phyloP scores from a whole-genome alignment of 2,329 filamentous ascomycete species.

The Xenoacremonium recifei region DNA sequence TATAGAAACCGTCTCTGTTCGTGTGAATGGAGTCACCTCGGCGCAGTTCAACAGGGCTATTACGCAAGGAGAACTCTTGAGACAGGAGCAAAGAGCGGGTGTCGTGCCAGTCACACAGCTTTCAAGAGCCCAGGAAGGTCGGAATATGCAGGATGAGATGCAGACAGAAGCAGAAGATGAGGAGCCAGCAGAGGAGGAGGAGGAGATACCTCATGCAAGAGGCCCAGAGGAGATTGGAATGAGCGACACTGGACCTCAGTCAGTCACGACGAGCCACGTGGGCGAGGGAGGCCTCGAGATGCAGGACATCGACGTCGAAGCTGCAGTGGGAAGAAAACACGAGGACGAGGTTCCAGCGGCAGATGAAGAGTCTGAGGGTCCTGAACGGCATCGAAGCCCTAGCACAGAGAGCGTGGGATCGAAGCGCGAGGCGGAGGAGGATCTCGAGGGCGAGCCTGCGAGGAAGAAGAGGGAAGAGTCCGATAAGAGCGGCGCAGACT shows the following conservation, averaged over 20 bases:
- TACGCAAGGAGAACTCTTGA: slow-evolving; percentile 79
- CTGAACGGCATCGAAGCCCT: slow-evolving; percentile 29
- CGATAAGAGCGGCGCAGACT: slow-evolving; percentile 12
- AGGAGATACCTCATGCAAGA: slow-evolving; percentile 73
- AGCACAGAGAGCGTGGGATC: slow-evolving; percentile 36
- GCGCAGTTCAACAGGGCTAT: slow-evolving; percentile 54
- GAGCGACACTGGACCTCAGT: slow-evolving; percentile 80
- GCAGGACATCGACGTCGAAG: slow-evolving; percentile 58
- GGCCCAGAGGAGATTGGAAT: slow-evolving; percentile 84
- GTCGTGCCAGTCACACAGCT: slow-evolving; percentile 69
- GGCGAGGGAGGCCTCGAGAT: slow-evolving; percentile 45
- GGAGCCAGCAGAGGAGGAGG: slow-evolving; percentile 43
- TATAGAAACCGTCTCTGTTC: slow-evolving; percentile 78
- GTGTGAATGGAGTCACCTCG: slow-evolving; percentile 66
- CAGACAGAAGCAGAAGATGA: slow-evolving; percentile 28
- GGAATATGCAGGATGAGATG: slow-evolving; percentile 25
- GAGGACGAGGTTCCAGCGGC: slow-evolving; percentile 24
- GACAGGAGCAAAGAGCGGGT: slow-evolving; percentile 83
- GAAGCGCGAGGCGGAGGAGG: slow-evolving; percentile 56
- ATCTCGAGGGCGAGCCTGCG: slow-evolving; percentile 36
- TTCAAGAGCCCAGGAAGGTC: slow-evolving; percentile 38
- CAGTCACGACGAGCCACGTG: slow-evolving; percentile 37
- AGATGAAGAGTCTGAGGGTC: slow-evolving; percentile 20
- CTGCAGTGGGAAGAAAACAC: slow-evolving; percentile 56
- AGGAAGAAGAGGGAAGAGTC: slow-evolving; percentile 49